Percentiles rank a stretch among this genome's conserved stretches.
These are phyloP conservation scores for Talaromyces stipitatus DNA, from an alignment of 495 filamentous ascomycete genomes.

Conservation along the genomic window DNA sequence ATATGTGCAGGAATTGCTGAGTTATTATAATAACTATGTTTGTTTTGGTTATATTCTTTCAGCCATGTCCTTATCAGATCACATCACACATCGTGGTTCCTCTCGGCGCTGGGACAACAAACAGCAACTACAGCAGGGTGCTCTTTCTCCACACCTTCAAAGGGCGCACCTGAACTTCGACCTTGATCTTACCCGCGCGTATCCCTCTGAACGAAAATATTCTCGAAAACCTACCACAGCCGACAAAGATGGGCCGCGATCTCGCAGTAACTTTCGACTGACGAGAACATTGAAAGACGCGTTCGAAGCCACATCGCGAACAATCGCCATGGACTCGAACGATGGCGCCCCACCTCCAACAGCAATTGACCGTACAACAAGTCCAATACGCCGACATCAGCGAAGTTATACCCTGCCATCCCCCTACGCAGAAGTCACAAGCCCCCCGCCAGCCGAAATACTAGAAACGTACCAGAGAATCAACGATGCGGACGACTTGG, in stretches of 20 bases:
- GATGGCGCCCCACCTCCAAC: not conserved
- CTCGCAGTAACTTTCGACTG: constrained; percentile 23
- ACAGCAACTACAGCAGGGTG: constrained; percentile 11
- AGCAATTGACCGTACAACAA: not conserved
- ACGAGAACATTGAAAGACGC: constrained; percentile 32
- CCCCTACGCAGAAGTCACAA: constrained; percentile 14
- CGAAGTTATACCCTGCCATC: constrained; percentile 3
- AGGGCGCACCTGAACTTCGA: constrained; percentile 21
- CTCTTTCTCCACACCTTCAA: constrained; percentile 14
- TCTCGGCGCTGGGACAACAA: constrained; percentile 24
- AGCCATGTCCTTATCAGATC: constrained; percentile 18
- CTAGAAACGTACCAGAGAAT: constrained; percentile 39
- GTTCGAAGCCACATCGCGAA: constrained; percentile 20
- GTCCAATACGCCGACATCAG: constrained; percentile 2
- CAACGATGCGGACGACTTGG: constrained; percentile 33
- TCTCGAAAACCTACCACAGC: constrained; percentile 23
- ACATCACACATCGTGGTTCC: constrained; percentile 11
- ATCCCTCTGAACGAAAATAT: constrained; percentile 16
- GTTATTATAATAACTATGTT: not conserved
- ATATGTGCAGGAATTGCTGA: not conserved
- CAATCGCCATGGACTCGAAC: constrained; percentile 2
- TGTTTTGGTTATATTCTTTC: not conserved
- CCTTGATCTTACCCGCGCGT: constrained; percentile 15
- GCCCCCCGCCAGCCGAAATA: constrained; percentile 36
- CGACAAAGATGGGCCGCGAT: constrained; percentile 19